Base-by-base conservation (phyloP, 768 basidiomycete genomes). In the Polyporus arcularius region DNA sequence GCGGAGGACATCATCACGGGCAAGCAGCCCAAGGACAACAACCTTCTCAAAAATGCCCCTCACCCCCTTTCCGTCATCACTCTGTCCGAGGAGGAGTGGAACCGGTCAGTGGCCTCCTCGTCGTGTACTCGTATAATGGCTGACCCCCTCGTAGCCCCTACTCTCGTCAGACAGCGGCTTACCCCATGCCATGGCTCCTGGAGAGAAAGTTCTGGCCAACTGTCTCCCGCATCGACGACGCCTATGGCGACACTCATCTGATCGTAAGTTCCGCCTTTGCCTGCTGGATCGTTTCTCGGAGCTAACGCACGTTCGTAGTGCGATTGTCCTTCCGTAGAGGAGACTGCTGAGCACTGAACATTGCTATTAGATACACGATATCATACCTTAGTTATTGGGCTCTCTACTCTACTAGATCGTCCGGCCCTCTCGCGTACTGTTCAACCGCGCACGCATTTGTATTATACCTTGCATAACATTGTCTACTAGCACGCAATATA, bases 121-220 rank as follows among this genome's bases (percentile, higher is more conserved):
- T 11, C 18, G 30, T 15, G 11, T 21, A 53, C 15, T 11, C 21
- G 38, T 30, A 45, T 14, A 31, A 51, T 50, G 46, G 47, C 42
- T 45, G 61, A 60, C 18, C 14, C 1, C 18, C 14, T 45, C 30
- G 21, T 59, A 94, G 92, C 35, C 94, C 96, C 14, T 98, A 98
- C 73, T 85, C 92, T 48, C 90, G 95, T 39, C 85, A 93, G 65
- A 82, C 86, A 62, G 96, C 97, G n/a, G 95, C 85, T 8, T 98
- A 93, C 73, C 96, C 97, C 26, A 73, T 94, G 62, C 82, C 89
- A 12, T 91, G 86, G 80, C 80, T 99, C 32, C 79, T 79, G 52
- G 88, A 91, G 74, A 90, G 84, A 79, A 99, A 99, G 76, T 96
- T 98, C 78, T 99, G 97, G 97, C 96, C 97, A 0, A 83, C 91